Conservation (phyloP, 2,329 filamentous ascomycete genomes). For the Didymella pinodella region DNA sequence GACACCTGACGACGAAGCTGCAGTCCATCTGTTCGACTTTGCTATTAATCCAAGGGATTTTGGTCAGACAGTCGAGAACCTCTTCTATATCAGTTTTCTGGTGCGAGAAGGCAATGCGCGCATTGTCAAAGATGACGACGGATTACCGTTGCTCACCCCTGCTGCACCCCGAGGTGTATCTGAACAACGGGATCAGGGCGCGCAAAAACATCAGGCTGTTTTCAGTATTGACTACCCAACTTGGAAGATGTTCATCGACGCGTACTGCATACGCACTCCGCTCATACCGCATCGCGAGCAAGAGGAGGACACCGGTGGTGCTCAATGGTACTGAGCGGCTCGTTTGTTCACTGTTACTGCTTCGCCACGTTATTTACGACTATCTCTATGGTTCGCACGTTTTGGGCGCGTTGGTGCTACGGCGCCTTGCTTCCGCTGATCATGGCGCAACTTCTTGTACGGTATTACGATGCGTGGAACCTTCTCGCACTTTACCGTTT, state of each 20-base stretch:
- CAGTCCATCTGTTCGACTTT: conserved; percentile 81
- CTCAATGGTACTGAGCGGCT: conserved; percentile 11
- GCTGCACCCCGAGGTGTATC: conserved; percentile 58
- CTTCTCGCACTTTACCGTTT: neutral
- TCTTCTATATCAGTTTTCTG: conserved; percentile 96
- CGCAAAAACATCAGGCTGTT: conserved; percentile 78
- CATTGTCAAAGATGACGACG: conserved; percentile 75
- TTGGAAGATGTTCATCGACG: conserved; percentile 80
- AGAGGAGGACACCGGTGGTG: conserved; percentile 34
- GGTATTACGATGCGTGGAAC: neutral
- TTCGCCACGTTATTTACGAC: neutral
- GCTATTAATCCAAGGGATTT: conserved; percentile 91
- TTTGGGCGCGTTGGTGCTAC: neutral
- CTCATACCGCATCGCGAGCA: conserved; percentile 81
- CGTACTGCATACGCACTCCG: conserved; percentile 77
- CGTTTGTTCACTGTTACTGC: neutral
- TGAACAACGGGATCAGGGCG: conserved; percentile 62
- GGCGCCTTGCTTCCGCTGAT: neutral
- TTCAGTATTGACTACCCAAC: conserved; percentile 85
- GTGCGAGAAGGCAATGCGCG: conserved; percentile 84
- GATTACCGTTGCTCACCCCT: conserved; percentile 73
- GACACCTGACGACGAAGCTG: conserved; percentile 64
- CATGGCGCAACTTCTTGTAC: conserved; percentile 6
- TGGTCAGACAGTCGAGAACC: conserved; percentile 92
- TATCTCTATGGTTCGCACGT: neutral